Conservation (phyloP, 2,329 filamentous ascomycete genomes). For the Cladophialophora carrionii region DNA sequence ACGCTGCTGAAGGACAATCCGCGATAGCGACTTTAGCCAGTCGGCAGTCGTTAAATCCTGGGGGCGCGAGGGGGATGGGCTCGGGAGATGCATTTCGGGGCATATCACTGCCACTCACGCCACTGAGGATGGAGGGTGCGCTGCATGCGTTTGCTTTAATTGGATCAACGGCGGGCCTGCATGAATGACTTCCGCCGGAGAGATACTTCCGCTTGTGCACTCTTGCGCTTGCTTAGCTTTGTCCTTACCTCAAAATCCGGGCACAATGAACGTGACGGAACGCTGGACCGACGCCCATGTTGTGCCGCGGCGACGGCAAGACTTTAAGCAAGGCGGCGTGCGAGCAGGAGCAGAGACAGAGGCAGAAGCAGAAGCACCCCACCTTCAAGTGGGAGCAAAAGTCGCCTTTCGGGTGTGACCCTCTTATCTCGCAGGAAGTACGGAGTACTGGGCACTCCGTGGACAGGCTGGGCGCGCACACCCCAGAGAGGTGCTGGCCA, state of each 20-base stretch:
- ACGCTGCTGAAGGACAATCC: background rate
- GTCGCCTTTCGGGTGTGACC: background rate
- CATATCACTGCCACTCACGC: background rate
- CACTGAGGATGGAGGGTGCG: background rate
- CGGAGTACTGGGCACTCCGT: too few species aligned
- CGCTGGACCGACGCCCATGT: background rate
- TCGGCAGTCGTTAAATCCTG: constrained; percentile 8
- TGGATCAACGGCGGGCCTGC: background rate
- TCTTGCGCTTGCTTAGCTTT: background rate
- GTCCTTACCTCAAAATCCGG: background rate
- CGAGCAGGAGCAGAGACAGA: background rate
- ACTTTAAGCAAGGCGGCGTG: background rate
- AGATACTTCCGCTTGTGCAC: background rate
- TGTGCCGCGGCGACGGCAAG: background rate
- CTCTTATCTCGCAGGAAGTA: background rate
- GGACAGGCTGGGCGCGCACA: background rate
- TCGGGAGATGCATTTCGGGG: background rate
- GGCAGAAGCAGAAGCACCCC: background rate
- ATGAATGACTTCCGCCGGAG: background rate
- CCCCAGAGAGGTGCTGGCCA: background rate
- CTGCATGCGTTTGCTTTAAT: background rate
- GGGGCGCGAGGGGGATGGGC: constrained; percentile 2
- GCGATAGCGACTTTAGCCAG: constrained; percentile 1
- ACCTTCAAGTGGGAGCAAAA: background rate
- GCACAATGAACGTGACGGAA: background rate